phyloP scores from a whole-genome alignment of 169 alveolate species.

The Neospora caninum region DNA sequence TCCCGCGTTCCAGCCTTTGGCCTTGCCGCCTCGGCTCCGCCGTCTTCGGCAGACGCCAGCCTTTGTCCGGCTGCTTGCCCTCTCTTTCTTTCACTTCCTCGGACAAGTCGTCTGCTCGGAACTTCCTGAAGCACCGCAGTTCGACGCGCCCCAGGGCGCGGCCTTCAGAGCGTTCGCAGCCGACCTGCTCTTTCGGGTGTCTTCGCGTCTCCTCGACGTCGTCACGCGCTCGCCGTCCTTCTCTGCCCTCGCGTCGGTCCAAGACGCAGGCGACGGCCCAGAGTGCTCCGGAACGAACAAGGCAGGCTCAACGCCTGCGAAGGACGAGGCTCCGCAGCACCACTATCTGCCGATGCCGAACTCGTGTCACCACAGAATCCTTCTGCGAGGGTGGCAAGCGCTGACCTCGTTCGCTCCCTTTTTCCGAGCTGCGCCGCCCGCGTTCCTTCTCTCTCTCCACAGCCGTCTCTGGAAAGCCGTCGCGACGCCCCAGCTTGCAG shows the following conservation, averaged over 20 bases:
- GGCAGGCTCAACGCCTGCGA: background rate
- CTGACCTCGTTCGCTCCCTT: constrained; percentile 11
- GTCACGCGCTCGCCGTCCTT: background rate
- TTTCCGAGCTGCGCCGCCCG: background rate
- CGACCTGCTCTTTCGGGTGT: constrained; percentile 5
- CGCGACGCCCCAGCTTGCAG: constrained; percentile 36
- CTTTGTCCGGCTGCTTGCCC: constrained; percentile 31
- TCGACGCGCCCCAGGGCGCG: background rate
- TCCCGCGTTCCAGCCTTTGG: background rate
- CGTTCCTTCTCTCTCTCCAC: background rate
- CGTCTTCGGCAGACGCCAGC: constrained; percentile 39
- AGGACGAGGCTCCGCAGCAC: background rate
- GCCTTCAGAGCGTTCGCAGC: constrained; percentile 9
- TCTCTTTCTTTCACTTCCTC: constrained; percentile 5
- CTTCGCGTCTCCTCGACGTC: background rate
- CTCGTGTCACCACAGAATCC: constrained; percentile 44
- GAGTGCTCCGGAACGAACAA: background rate
- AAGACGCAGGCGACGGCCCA: background rate
- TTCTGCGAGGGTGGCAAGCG: constrained; percentile 57
- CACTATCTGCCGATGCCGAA: constrained; percentile 55
- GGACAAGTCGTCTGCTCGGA: background rate
- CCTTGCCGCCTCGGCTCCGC: constrained; percentile 22
- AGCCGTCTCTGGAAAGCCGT: background rate
- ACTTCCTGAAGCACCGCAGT: background rate
- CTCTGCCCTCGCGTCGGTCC: background rate